These are phyloP conservation scores for Tylopilus felleus DNA, from an alignment of 768 basidiomycete species.

Conservation along the genomic window DNA sequence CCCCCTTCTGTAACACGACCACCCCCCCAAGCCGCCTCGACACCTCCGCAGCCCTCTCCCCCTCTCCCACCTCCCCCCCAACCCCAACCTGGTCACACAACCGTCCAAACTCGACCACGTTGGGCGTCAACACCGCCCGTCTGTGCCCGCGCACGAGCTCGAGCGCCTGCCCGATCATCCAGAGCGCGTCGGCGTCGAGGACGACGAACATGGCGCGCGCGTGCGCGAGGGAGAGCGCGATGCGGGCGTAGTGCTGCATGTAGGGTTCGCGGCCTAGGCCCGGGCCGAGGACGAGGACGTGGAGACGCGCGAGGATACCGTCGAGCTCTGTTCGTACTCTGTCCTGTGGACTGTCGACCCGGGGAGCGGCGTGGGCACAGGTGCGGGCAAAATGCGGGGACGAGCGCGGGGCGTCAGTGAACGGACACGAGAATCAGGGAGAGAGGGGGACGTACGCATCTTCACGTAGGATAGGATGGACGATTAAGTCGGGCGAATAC, in stretches of 20 bases:
- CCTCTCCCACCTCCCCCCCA: constrained; percentile 20
- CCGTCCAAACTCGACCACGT: constrained; percentile 88
- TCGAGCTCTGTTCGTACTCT: constrained; percentile 51
- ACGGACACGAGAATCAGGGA: neutral
- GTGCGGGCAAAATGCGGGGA: too few species aligned
- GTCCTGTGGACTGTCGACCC: constrained; percentile 44
- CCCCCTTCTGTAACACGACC: constrained; percentile 92
- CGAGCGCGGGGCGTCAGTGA: neutral
- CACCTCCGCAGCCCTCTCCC: constrained; percentile 63
- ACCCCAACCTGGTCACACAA: constrained; percentile 73
- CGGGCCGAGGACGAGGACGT: constrained; percentile 91
- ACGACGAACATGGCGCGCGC: constrained; percentile 81
- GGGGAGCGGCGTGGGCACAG: neutral
- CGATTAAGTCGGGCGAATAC: constrained; percentile 95
- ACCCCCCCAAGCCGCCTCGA: constrained; percentile 80
- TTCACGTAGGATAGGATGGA: constrained; percentile 85
- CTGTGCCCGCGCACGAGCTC: constrained; percentile 78
- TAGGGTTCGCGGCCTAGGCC: constrained; percentile 88
- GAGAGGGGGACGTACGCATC: constrained; percentile 47
- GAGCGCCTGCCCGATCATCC: constrained; percentile 73
- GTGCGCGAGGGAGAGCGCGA: constrained; percentile 74
- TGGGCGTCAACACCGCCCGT: constrained; percentile 88
- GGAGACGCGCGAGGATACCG: constrained; percentile 77
- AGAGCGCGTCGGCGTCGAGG: constrained; percentile 91
- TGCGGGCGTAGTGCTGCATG: constrained; percentile 81